Conservation (phyloP, 1,284 basidiomycete species). For the Gymnopus androsaceus region DNA sequence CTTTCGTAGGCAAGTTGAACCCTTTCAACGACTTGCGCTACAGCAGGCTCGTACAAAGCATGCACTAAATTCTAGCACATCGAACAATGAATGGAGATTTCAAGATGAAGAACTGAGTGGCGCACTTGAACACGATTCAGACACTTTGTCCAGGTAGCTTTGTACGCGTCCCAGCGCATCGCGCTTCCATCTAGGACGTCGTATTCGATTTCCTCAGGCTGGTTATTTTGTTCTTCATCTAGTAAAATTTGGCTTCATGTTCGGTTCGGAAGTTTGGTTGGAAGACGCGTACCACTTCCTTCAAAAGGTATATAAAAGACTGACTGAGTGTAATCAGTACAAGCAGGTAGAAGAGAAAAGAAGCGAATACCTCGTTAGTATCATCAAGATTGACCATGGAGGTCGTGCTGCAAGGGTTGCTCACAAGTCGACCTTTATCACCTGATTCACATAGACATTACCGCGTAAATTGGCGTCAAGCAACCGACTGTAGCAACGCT, state of each 20-base stretch:
- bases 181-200: background rate
- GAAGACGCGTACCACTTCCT: slow-evolving; percentile 11
- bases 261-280: background rate
- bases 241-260: background rate
- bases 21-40: slow-evolving; percentile 39
- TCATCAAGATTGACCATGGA: slow-evolving; percentile 27
- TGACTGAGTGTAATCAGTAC: slow-evolving; percentile 21
- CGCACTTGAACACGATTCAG: slow-evolving; percentile 15
- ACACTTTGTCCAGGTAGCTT: slow-evolving; percentile 14
- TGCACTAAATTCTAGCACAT: slow-evolving; percentile 8
- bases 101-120: background rate
- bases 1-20: slow-evolving; percentile 33
- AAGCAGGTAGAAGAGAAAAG: background rate
- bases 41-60: slow-evolving; percentile 44
- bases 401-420: background rate
- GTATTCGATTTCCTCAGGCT: background rate
- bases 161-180: slow-evolving; percentile 14
- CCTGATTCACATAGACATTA: too few species aligned
- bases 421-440: too few species aligned
- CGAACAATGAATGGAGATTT: background rate
- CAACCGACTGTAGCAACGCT: background rate
- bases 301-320: slow-evolving; percentile 33
- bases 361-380: slow-evolving; percentile 27
- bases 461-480: too few species aligned
- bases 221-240: slow-evolving; percentile 1